Base-by-base conservation (phyloP, 2,329 filamentous ascomycete species). In the Cladophialophora carrionii region DNA sequence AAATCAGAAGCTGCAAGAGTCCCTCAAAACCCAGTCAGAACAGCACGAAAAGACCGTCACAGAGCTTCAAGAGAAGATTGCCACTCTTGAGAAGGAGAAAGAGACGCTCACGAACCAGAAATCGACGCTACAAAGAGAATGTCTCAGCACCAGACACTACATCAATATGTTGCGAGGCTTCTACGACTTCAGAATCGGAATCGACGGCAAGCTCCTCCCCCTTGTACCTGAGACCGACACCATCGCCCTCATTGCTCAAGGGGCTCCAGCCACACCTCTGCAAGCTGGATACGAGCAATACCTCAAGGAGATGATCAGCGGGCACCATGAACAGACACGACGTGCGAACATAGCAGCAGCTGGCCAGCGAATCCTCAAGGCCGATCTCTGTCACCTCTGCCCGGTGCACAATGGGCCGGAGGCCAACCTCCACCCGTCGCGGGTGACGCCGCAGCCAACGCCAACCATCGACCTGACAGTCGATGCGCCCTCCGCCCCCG, bases 171-270 rank as follows among this genome's bases (percentile, higher is more conserved):
- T 63, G n/a, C 54, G 43, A 17, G 61, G 61, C 22, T 8, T 4
- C 6, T 57, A 57, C 31, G 43, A 63, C 31, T 63, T 63, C 61
- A 43, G n/a, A 26, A 49, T 63, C 14, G 29, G 43, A 22, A 14
- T 17, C 5, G 20, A 66, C n/a, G 58, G 61, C 32, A 24, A 24
- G 37, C 54, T 66, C 17, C n/a, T 58, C 26, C 55, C 64, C 56
- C 20, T 63, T 22, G 43, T 66, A 12, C 48, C 61, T 12, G n/a
- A 20, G 1, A 57, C 61, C n/a, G 32, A 37, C 9, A 9, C 56
- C 26, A n/a, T 22, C 20, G 57, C 53, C 29, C 17, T 52, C 54
- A 43, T 43, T 43, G 6, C 17, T 7, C 17, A 43, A 2, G 17
- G 37, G 17, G 37, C 37, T 2, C 37, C 37, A 43, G 17, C 6